A percentile compares a stretch with the other conserved stretches of the same genome.
phyloP scores from a whole-genome alignment of 73 alveolate genomes.

The Stentor roeselii region DNA sequence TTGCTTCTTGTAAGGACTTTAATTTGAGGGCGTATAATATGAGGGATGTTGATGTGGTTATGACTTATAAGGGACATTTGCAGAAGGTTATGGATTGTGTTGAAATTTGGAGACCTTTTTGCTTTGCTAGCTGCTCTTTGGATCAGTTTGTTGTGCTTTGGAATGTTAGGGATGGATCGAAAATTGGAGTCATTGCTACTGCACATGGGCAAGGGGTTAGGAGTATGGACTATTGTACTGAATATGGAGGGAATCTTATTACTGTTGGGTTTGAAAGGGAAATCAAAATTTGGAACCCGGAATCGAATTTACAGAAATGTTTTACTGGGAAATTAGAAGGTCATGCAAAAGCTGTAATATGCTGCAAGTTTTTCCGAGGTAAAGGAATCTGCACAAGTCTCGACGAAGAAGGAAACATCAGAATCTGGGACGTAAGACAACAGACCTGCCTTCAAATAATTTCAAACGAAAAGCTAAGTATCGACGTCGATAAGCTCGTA shows the following conservation, averaged over 20 bases:
- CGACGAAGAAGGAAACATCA: conserved; percentile 77
- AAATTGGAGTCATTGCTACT: conserved; percentile 58
- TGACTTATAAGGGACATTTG: conserved; percentile 55
- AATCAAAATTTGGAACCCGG: conserved; percentile 86
- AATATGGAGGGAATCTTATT: conserved; percentile 76
- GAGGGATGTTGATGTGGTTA: conserved; percentile 54
- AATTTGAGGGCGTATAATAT: conserved; percentile 65
- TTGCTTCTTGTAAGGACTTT: conserved; percentile 50
- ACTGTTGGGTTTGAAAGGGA: conserved; percentile 90
- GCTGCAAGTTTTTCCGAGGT: conserved; percentile 66
- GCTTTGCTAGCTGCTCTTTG: conserved; percentile 83
- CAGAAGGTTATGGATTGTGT: conserved; percentile 76
- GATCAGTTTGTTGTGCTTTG: conserved; percentile 76
- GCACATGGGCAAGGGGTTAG: conserved; percentile 83
- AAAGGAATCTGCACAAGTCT: conserved; percentile 74
- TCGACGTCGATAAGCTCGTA: conserved; percentile 41
- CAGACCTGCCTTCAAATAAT: conserved; percentile 62
- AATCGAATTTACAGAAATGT: conserved; percentile 53
- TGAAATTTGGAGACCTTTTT: conserved; percentile 68
- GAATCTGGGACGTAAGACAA: conserved; percentile 80
- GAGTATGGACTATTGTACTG: conserved; percentile 77
- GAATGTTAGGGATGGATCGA: conserved; percentile 65
- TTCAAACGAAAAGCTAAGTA: conserved; percentile 39
- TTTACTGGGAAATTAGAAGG: conserved; percentile 83
- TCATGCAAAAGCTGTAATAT: conserved; percentile 76